Evolutionary conservation across 306 rosid species (phyloP).

Genomic region (Nissolia schottii): DNA sequence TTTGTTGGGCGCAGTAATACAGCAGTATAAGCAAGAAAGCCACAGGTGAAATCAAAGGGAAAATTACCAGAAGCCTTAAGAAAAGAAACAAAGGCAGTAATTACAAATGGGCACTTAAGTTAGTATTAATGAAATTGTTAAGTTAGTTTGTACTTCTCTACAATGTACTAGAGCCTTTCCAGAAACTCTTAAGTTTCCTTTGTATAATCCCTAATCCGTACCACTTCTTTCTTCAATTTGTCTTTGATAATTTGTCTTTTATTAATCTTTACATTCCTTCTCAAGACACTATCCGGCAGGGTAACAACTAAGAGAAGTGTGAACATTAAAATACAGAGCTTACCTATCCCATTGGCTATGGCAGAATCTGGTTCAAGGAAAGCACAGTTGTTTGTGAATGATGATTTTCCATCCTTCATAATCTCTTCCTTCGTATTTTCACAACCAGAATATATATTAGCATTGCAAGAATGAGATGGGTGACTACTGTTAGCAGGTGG

Average conservation of each 20-base stretch:
- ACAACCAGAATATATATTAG: slow-evolving; percentile 51
- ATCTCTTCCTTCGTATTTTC: slow-evolving; percentile 58
- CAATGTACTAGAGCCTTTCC: not conserved
- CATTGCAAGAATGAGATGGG: slow-evolving; percentile 81
- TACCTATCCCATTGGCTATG: slow-evolving; percentile 62
- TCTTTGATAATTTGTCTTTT: too few relatives aligned
- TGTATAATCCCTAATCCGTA: not conserved
- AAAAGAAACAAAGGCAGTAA: not conserved
- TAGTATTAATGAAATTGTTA: not conserved
- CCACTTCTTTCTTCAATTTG: not conserved
- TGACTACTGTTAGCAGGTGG: slow-evolving; percentile 49
- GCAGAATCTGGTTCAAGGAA: slow-evolving; percentile 53
- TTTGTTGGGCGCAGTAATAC: not conserved
- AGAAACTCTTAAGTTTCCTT: not conserved
- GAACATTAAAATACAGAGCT: slow-evolving; percentile 18
- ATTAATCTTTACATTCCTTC: not conserved
- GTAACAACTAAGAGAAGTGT: slow-evolving; percentile 9
- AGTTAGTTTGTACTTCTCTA: not conserved
- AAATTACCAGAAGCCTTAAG: not conserved
- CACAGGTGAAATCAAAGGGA: not conserved
- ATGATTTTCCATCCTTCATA: slow-evolving; percentile 70
- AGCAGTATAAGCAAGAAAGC: not conserved
- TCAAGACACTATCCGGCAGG: not conserved
- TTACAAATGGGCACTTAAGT: not conserved
- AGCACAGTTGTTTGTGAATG: slow-evolving; percentile 48